Base-by-base conservation (phyloP, 2,329 filamentous ascomycete species). In the Lecanoromycetidae sp. region DNA sequence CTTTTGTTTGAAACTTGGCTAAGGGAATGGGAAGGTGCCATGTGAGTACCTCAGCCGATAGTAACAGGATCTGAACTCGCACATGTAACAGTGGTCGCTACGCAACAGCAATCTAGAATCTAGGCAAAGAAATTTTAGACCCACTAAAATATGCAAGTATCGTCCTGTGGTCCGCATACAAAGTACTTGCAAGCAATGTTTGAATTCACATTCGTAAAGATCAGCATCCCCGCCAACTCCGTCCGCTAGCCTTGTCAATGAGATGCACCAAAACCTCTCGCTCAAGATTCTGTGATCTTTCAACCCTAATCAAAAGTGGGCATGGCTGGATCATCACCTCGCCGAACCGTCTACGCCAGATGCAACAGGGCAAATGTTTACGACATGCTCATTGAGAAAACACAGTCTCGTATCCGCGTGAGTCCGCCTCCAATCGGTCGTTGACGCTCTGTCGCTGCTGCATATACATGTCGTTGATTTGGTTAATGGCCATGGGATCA, bases 381-480 rank as follows among this genome's bases (percentile, higher is more conserved):
- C 4, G 6, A 2, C 10, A 3, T 26, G 19, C 46, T 53, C 59
- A 61, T 48, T 60, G 58, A 41, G 60, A 56, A 49, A 61, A 62
- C 4, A 58, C 57, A 46, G 56, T 56, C 22, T 62, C 57, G 48
- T 58, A 57, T 4, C 55, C 57, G 32, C 58, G 53, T 22, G 52
- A 44, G 35, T 59, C 57, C n/a, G 58, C 60, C 49, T 60, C 60
- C 15, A 58, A 45, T 2, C 56, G 47, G 48, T 60, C 50, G 34
- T 45, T 53, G 26, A 54, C 37, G 15, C 32, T 45, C 38, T 57
- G 56, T 10, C 54, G 52, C 36, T 55, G 50, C 17, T 50, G 51
- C 49, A 59, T 52, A 43, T 57, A 57, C 36, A 59, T 50, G n/a
- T 58, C 58, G 35, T 58, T 59, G 32, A 60, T 52, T 25, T 52